Evolutionary conservation across 495 filamentous ascomycete species (phyloP), one percentile per base, ranked within the genome.

Genomic region (Darksidea phi): DNA sequence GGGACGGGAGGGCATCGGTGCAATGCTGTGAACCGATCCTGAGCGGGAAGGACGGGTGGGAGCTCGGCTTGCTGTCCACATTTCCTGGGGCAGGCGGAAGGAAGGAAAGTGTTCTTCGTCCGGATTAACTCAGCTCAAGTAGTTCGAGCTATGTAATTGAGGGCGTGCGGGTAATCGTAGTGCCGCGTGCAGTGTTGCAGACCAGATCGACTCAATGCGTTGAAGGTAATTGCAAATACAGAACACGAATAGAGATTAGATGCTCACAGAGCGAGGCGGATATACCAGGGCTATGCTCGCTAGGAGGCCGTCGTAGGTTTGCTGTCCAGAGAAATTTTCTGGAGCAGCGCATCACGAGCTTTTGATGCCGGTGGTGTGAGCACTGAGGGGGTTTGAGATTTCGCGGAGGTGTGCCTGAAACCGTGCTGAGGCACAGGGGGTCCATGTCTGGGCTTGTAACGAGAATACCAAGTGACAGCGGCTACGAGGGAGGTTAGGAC

Each of bases 321-420:
- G 41, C 41, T 47, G 36, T 63, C 45, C 56, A 36, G 54, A 54
- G 53, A 34, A 46, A 53, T 57, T 23, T 47, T 47, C 24, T 51
- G 12, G 20, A 37, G 57, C 18, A 38, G 37, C 36, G 37, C 60
- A 43, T 57, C 45, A 52, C 60, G 60, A 63, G 60, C 60, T 63
- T 63, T 63, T 63, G 53, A 63, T 63, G 54, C 54, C 37, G 60
- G 54, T 50, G 53, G 46, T 63, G 34, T 63, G 60, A 53, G 48
- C 12, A 15, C 24, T 43, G 49, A 23, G 47, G 55, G 38, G 46
- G 52, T 12, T 23, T 43, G 52, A 48, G 45, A 51, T 56, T 49
- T 20, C 25, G 46, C 34, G 46, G 41, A 26, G 41, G 32, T n/a
- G 24, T 4, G 24, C 24, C 23, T 49, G 47, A 63, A 63, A 49